Evolutionary conservation across 108 stramenopile genomes (phyloP).

Genomic region (Pseudonitzschia delicatissima): DNA sequence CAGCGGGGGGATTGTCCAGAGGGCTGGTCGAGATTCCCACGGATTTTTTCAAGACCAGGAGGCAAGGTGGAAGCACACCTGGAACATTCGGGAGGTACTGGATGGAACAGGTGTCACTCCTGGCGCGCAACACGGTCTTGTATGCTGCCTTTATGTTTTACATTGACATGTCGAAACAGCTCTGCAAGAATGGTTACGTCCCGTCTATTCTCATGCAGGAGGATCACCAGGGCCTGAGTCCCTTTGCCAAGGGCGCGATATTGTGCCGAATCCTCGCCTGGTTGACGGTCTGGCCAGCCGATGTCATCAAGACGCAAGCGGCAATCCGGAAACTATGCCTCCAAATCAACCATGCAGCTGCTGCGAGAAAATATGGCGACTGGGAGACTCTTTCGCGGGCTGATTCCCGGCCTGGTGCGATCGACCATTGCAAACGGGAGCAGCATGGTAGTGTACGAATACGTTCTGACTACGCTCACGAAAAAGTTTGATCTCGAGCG

Average conservation of each 20-base stretch:
- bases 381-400: conserved; percentile 66
- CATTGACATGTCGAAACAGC: conserved; percentile 69
- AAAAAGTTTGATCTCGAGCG: conserved; percentile 26
- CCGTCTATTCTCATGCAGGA: conserved; percentile 21
- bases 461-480: conserved; percentile 30
- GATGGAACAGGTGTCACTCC: conserved; percentile 69
- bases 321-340: conserved; percentile 69
- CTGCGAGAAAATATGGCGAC: conserved; percentile 43
- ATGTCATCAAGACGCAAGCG: conserved; percentile 76
- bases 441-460: conserved; percentile 79
- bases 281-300: conserved; percentile 79
- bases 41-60: conserved; percentile 79
- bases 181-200: conserved; percentile 32
- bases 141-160: conserved; percentile 72
- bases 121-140: conserved; percentile 66
- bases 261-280: conserved; percentile 82
- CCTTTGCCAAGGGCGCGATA: conserved; percentile 74
- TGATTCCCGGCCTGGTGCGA: conserved; percentile 65
- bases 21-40: conserved; percentile 79
- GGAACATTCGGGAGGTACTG: conserved; percentile 52
- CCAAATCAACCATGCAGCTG: conserved; percentile 25
- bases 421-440: conserved; percentile 69
- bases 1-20: conserved; percentile 74
- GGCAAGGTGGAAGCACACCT: conserved; percentile 59
- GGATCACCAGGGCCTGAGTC: conserved; percentile 27